Percentiles rank a stretch among this genome's conserved stretches.
Evolutionary conservation across 192 early-diverging fungal species (phyloP).

Genomic region (Dissophora ornata): DNA sequence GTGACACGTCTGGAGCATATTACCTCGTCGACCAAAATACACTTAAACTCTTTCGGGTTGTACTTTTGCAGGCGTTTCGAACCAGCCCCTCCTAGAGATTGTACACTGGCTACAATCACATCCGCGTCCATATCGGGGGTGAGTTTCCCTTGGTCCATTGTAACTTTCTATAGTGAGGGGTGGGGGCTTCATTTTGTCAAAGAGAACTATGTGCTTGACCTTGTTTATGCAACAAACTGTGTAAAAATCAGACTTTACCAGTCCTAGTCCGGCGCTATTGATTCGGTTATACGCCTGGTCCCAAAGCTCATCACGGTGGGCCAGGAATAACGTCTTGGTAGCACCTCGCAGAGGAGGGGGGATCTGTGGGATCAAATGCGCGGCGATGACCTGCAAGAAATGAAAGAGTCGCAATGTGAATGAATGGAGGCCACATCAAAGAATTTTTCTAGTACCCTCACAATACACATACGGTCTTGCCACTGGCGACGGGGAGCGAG

Average conservation of each 20-base stretch:
- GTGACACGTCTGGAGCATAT: background rate
- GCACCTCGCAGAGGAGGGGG: slow-evolving; percentile 62
- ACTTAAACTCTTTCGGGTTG: slow-evolving; percentile 80
- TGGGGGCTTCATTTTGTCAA: background rate
- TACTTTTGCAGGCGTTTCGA: slow-evolving; percentile 64
- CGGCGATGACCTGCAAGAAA: slow-evolving; percentile 80
- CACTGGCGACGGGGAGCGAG: slow-evolving; percentile 80
- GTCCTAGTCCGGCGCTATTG: background rate
- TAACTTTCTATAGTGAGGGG: slow-evolving; percentile 54
- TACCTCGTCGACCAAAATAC: slow-evolving; percentile 85
- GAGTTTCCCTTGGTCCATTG: slow-evolving; percentile 70
- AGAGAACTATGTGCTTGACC: background rate
- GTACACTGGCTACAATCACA: slow-evolving; percentile 79
- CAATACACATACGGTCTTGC: slow-evolving; percentile 78
- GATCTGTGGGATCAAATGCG: slow-evolving; percentile 76
- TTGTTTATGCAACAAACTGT: background rate
- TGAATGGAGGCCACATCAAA: no score
- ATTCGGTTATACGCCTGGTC: slow-evolving; percentile 75
- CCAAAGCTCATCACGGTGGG: slow-evolving; percentile 86
- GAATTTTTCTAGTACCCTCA: no score
- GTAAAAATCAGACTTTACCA: background rate
- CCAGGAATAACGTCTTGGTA: slow-evolving; percentile 80
- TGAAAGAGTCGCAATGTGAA: no score
- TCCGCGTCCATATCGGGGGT: slow-evolving; percentile 65
- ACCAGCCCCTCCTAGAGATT: slow-evolving; percentile 66